phyloP scores from a whole-genome alignment of 2,329 filamentous ascomycete species.

The Penicillium olsonii region DNA sequence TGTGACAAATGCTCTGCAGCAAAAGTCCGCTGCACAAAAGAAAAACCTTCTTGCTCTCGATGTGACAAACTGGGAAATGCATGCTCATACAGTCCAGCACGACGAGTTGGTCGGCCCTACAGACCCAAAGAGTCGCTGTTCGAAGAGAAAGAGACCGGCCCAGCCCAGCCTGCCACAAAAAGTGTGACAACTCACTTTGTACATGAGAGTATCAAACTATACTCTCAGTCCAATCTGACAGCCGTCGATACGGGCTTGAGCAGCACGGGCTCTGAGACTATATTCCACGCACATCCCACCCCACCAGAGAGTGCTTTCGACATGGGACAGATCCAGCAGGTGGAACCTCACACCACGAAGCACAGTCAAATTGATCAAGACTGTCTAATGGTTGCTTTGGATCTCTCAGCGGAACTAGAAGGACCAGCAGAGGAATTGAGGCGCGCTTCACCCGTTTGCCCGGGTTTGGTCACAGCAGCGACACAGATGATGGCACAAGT shows the following conservation, averaged over 20 bases:
- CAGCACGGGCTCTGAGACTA: background rate
- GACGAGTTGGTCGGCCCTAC: conserved; percentile 19
- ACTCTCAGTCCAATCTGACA: background rate
- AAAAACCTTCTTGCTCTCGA: conserved; percentile 18
- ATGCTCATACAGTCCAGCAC: conserved; percentile 27
- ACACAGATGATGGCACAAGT: conserved; percentile 3
- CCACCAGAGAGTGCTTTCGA: background rate
- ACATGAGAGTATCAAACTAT: background rate
- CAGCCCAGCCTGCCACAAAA: background rate
- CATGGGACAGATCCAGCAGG: background rate
- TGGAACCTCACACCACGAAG: background rate
- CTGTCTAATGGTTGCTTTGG: background rate
- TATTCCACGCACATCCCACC: background rate
- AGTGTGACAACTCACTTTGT: background rate
- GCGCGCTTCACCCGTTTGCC: background rate
- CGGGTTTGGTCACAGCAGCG: background rate
- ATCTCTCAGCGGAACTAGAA: conserved; percentile 5
- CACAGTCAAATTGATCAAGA: background rate
- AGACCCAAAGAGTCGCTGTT: background rate
- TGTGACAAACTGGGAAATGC: conserved; percentile 22
- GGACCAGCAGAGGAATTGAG: conserved; percentile 1
- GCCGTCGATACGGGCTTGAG: background rate
- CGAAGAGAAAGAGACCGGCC: background rate
- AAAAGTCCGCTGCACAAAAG: conserved; percentile 20
- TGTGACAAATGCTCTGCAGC: conserved; percentile 21